Evolutionary conservation across 768 basidiomycete species (phyloP).

Genomic region (Mycena latifolia): DNA sequence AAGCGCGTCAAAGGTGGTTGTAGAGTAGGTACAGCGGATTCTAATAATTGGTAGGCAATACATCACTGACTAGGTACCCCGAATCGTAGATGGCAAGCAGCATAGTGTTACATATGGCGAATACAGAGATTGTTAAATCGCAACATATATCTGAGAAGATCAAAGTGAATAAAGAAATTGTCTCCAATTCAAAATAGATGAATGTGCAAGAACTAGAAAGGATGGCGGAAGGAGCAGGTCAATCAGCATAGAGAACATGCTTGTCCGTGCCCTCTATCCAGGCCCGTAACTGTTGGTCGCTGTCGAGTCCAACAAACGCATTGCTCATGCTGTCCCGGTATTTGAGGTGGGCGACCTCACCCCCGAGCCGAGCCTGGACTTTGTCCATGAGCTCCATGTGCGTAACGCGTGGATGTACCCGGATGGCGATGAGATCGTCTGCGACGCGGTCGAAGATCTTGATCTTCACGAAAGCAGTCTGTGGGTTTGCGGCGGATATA

Average conservation of each 20-base stretch:
- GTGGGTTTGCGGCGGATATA: constrained; percentile 82
- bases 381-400: constrained; percentile 92
- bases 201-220: constrained; percentile 10
- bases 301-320: constrained; percentile 71
- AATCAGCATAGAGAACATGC: constrained; percentile 87
- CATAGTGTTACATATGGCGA: constrained; percentile 31
- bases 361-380: constrained; percentile 88
- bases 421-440: constrained; percentile 96
- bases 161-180: constrained; percentile 34
- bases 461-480: constrained; percentile 95
- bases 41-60: constrained; percentile 25
- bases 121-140: constrained; percentile 17
- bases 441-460: constrained; percentile 96
- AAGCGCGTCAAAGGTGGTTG: too few species aligned
- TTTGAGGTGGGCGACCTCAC: constrained; percentile 72
- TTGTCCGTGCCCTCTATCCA: constrained; percentile 89
- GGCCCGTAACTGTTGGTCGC: constrained; percentile 71
- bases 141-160: constrained; percentile 27
- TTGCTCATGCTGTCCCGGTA: constrained; percentile 83
- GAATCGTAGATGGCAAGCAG: constrained; percentile 31
- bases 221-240: constrained; percentile 31
- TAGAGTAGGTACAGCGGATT: constrained; percentile 10
- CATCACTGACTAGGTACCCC: constrained; percentile 21
- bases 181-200: constrained; percentile 30
- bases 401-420: constrained; percentile 93